phyloP scores from a whole-genome alignment of 176 grass and related monocot species.

The Rhipidocladum racemiflorum region DNA sequence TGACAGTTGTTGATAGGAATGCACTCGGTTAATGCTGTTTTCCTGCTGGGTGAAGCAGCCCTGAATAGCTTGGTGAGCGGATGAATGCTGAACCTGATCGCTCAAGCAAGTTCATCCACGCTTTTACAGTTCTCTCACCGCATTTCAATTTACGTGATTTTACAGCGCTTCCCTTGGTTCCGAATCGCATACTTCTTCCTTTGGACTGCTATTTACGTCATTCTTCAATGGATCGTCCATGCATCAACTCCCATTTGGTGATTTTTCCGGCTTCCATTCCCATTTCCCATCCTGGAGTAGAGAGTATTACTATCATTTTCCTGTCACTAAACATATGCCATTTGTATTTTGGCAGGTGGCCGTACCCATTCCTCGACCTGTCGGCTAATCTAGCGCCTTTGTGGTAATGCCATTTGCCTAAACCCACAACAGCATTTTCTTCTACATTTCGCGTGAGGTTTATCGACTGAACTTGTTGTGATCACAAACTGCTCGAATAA shows the following conservation, averaged over 20 bases:
- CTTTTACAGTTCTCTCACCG: not conserved
- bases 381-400: constrained; percentile 54
- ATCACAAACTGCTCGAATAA: not conserved
- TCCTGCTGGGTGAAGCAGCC: constrained; percentile 77
- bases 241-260: constrained; percentile 63
- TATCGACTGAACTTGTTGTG: not conserved
- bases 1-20: constrained; percentile 77
- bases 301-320: not conserved
- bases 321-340: not conserved
- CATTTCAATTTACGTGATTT: not conserved
- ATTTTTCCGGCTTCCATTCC: not conserved
- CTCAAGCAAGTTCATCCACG: not conserved
- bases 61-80: constrained; percentile 77
- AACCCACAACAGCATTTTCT: not conserved
- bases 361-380: constrained; percentile 86
- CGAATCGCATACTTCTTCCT: constrained; percentile 83
- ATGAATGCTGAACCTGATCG: not conserved
- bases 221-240: constrained; percentile 89
- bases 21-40: constrained; percentile 90
- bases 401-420: constrained; percentile 55
- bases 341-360: constrained; percentile 64
- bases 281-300: not conserved
- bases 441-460: not conserved
- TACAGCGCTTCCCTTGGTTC: constrained; percentile 85
- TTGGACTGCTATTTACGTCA: constrained; percentile 61